Conservation (phyloP, 306 rosid genomes). For the Dryas octopetala region DNA sequence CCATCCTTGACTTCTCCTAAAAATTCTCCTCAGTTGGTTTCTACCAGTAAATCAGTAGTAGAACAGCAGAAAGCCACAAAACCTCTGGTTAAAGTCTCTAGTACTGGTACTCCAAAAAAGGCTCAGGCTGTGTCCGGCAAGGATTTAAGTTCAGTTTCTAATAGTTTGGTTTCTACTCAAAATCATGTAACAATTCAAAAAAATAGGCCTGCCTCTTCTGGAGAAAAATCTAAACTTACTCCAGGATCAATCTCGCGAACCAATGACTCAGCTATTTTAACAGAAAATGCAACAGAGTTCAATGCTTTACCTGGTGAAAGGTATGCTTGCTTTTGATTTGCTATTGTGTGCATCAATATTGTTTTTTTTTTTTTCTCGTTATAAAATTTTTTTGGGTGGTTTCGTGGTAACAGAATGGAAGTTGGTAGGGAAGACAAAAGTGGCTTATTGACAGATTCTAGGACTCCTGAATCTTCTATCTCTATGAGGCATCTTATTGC, state of each 20-base stretch:
- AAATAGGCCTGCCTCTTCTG: constrained; percentile 51
- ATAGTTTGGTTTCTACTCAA: constrained; percentile 47
- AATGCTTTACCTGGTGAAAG: constrained; percentile 57
- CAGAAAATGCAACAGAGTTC: constrained; percentile 49
- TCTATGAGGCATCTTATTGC: constrained; percentile 93
- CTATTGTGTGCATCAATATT: constrained; percentile 5
- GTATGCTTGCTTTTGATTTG: constrained; percentile 39
- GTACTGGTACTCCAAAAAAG: constrained; percentile 51
- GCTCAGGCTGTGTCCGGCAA: constrained; percentile 46
- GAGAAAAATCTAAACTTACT: constrained; percentile 57
- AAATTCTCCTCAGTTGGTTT: constrained; percentile 55
- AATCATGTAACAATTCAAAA: constrained; percentile 48
- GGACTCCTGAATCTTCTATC: constrained; percentile 59
- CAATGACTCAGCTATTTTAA: constrained; percentile 44
- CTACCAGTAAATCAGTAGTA: constrained; percentile 40
- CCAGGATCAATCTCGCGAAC: constrained; percentile 39
- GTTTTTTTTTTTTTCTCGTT: constrained; percentile 10
- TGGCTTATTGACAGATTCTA: constrained; percentile 46
- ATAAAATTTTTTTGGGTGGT: constrained; percentile 11
- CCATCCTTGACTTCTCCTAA: constrained; percentile 51
- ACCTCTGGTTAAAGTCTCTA: constrained; percentile 43
- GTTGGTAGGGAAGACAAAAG: constrained; percentile 48
- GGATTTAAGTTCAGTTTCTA: constrained; percentile 32
- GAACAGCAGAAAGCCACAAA: constrained; percentile 62
- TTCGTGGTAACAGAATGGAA: constrained; percentile 47